Percentiles rank a stretch among this genome's conserved stretches.
Conservation (phyloP, 225 moss, liverwort and hornwort species). For the Takakia lepidozioides region DNA sequence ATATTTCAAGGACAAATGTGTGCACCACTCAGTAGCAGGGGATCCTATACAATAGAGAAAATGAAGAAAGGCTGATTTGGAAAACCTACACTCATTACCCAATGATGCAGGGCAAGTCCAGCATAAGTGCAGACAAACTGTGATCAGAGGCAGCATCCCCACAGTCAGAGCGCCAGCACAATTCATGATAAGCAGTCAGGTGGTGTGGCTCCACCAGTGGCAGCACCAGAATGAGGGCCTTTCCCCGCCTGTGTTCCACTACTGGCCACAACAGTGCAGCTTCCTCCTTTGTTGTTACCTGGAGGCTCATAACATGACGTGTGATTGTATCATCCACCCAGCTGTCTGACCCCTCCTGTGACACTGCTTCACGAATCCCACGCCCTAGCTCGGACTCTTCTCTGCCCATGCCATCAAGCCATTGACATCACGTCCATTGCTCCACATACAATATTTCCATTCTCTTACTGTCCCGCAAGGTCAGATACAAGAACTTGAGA, state of each 20-base stretch:
- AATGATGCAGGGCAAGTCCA: slow-evolving; percentile 84
- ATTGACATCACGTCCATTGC: too few species aligned
- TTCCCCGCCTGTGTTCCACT: slow-evolving; percentile 66
- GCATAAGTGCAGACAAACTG: slow-evolving; percentile 65
- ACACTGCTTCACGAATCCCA: slow-evolving; percentile 29
- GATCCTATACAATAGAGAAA: too few species aligned
- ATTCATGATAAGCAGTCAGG: slow-evolving; percentile 47
- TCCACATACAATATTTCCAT: too few species aligned
- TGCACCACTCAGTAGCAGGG: too few species aligned
- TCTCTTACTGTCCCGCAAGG: too few species aligned
- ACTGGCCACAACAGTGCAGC: slow-evolving; percentile 70
- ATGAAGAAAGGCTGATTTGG: too few species aligned
- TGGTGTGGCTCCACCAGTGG: slow-evolving; percentile 80
- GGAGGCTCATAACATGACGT: slow-evolving; percentile 71
- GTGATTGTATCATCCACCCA: slow-evolving; percentile 69
- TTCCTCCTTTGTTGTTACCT: slow-evolving; percentile 33
- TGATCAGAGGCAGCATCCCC: slow-evolving; percentile 50
- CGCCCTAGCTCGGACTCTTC: slow-evolving; percentile 34
- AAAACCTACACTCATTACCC: slow-evolving; percentile 26
- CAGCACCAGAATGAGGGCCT: slow-evolving; percentile 70
- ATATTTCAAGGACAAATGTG: too few species aligned
- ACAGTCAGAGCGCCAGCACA: slow-evolving; percentile 51
- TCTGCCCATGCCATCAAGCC: slow-evolving; percentile 14
- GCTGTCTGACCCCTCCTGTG: slow-evolving; percentile 31
- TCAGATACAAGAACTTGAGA: too few species aligned